Percentiles rank a stretch among this genome's conserved stretches.
phyloP scores from a whole-genome alignment of 306 rosid genomes.

The Crataegus laevigata region DNA sequence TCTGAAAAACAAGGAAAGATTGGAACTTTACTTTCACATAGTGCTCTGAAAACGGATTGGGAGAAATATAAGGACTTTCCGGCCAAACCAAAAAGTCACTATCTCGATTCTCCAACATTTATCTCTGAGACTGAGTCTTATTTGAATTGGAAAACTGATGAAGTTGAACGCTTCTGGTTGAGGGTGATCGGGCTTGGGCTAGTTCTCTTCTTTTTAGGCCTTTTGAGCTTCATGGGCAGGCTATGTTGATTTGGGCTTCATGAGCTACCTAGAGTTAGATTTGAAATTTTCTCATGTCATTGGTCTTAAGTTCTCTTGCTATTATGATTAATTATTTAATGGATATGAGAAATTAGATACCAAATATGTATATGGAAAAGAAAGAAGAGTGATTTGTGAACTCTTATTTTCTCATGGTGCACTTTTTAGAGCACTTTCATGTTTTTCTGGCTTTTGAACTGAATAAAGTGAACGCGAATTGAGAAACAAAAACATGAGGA shows the following conservation, averaged over 20 bases:
- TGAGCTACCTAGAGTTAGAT: not conserved
- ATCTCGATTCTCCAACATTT: too few species aligned
- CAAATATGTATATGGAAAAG: too few species aligned
- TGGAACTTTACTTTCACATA: not conserved
- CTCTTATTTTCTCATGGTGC: not conserved
- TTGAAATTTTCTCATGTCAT: not conserved
- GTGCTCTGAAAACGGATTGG: not conserved
- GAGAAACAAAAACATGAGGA: too few species aligned
- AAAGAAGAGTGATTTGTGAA: too few species aligned
- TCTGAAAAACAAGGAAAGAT: not conserved
- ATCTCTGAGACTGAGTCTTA: not conserved
- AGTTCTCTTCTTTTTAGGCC: not conserved
- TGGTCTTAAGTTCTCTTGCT: not conserved
- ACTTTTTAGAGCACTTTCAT: too few species aligned
- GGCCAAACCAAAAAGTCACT: not conserved
- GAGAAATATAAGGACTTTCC: not conserved
- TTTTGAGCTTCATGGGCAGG: not conserved
- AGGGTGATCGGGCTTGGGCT: not conserved
- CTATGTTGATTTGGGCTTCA: not conserved
- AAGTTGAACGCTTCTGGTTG: not conserved
- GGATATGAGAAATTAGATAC: too few species aligned
- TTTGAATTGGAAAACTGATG: not conserved
- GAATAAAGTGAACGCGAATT: too few species aligned
- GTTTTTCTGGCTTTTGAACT: too few species aligned
- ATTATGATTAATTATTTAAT: too few species aligned